Base-by-base conservation (phyloP, 441 rosid genomes). In the Pelargonium australe region DNA sequence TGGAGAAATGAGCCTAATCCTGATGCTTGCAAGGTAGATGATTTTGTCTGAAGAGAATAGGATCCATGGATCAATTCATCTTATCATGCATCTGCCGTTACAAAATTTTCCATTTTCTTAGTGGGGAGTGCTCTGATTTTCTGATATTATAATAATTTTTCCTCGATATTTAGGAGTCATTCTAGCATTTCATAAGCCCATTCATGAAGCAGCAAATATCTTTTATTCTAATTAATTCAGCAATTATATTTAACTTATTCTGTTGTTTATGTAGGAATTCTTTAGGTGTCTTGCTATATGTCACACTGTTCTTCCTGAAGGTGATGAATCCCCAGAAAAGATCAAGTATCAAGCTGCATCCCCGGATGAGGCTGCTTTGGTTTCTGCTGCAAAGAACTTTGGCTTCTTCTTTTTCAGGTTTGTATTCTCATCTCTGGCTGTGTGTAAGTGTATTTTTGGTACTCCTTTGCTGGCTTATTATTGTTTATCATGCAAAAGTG, bases 301-400 rank as follows among this genome's bases (percentile, higher is more conserved):
- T 77, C 99, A 96, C 79, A 96, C 99, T 43, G 99, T 96, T 49
- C 97, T 93, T 78, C 94, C 99, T 67, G 98, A 93, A 86, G 98
- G 98, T 73, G 98, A 93, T 53, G 99, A 91, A 75, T 84, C 96
- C 75, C 97, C 98, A 13, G 99, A 91, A 71, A 91, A 86, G 79
- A 86, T 93, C 67, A 82, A 75, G 20, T 96, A 96, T 82, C 99
- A 93, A 86, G 98, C 99, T 77, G 99, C 98, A 79, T 96, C 99
- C 63, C 99, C 99, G 12, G 98, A 96, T 85, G 99, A 93, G 84
- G 92, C 98, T 80, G 99, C 99, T 72, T 74, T 91, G 81, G 99
- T 96, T 80, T 75, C 82, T 77, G 99, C 99, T 69, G 98, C 99
- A 55, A 93, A 96, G 86, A 91, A 90, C 80, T 93, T 96, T 75